These are phyloP conservation scores for Alternaria arbusti DNA, from an alignment of 2,329 filamentous ascomycete species.

Conservation along the genomic window DNA sequence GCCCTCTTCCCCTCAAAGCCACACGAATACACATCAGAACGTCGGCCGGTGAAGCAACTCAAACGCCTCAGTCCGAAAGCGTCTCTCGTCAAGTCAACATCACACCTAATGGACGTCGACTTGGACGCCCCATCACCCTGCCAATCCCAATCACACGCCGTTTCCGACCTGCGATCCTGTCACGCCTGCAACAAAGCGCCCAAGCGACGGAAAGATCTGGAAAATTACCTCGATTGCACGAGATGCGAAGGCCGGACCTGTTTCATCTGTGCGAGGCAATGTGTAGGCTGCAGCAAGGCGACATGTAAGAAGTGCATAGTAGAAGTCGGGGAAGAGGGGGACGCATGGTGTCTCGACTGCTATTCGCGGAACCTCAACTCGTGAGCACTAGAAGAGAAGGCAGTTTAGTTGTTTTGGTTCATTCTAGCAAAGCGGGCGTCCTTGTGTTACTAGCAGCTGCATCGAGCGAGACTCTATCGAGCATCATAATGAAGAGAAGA, in stretches of 20 bases:
- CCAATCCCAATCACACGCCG: conserved; percentile 8
- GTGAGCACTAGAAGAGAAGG: not conserved
- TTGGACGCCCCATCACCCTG: conserved; percentile 12
- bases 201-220: conserved; percentile 68
- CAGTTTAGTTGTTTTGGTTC: not conserved
- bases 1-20: conserved; percentile 8
- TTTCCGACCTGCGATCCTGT: conserved; percentile 57
- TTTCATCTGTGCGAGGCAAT: conserved; percentile 72
- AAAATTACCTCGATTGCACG: conserved; percentile 69
- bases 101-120: conserved; percentile 43
- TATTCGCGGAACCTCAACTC: conserved; percentile 35
- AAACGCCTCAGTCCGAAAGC: conserved; percentile 33
- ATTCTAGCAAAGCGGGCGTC: conserved; percentile 1
- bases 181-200: conserved; percentile 72
- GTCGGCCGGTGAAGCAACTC: conserved; percentile 41
- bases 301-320: conserved; percentile 74
- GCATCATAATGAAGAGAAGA: not conserved
- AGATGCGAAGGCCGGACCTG: conserved; percentile 69
- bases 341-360: conserved; percentile 71
- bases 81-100: conserved; percentile 35
- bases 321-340: conserved; percentile 68
- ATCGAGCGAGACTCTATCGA: not conserved
- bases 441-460: not conserved
- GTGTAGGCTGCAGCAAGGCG: conserved; percentile 57
- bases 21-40: conserved; percentile 21